Evolutionary conservation across 108 stramenopile species (phyloP), one percentile per base, ranked within the genome.

Genomic region (Skeletonema marinoi): DNA sequence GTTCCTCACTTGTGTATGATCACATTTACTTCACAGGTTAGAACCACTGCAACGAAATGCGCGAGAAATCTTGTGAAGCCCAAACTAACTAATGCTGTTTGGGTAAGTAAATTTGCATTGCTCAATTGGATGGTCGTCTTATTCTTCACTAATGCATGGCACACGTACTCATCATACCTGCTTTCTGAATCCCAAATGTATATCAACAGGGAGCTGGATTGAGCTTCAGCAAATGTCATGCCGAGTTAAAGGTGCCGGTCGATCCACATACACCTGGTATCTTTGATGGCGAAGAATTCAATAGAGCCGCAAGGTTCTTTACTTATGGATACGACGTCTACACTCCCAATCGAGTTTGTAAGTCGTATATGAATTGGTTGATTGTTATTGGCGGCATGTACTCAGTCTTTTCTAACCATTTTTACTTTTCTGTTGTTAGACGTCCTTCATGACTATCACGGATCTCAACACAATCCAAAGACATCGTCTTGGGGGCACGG

Each of bases 241-340:
- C 94, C 21, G 96, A 97, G 71, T 63, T 89, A 56, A 89, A 87
- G 59, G 96, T 96, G 13, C 95, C 93, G 0, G 93, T 93, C 63
- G 97, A 98, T 76, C 95, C 96, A 0, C 84, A 96, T 70, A 72
- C 93, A 17, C 88, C 84, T n/a, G 74, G 86, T 66, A 85, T 96
- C 19, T 96, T 97, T 80, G 96, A 96, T 75, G 97, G 96, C 30
- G 97, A 98, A 71, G 97, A 98, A 74, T 93, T 92, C 69, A 88
- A 86, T 12, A 87, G 92, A 39, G 92, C 88, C 2, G 78, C 87
- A 19, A 71, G 97, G 65, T 93, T 96, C 59, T 98, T 88, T 75
- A 96, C 97, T n/a, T 85, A 93, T 71, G 97, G 97, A 19, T 97
- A 97, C 72, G 97, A 97, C 72, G 84, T 94, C 12, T 97, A 96